A percentile compares a stretch with the other conserved stretches of the same genome.
Evolutionary conservation across 495 filamentous ascomycete genomes (phyloP).

Genomic region (Trichocladium uniseriatum): DNA sequence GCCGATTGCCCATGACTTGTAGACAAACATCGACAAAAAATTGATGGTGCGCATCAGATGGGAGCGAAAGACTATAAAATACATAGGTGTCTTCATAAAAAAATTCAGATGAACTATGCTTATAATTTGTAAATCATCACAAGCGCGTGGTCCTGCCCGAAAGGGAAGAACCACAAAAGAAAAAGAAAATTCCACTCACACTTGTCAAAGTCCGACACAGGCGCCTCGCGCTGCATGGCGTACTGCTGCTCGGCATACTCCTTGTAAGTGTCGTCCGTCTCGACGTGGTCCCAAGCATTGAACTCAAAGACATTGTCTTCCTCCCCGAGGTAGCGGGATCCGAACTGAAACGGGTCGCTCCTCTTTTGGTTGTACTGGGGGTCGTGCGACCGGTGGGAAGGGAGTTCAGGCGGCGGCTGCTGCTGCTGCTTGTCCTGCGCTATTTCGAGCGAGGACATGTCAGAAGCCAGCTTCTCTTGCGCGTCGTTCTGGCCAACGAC

Average conservation of each 20-base stretch:
- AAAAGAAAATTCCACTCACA: slow-evolving; percentile 33
- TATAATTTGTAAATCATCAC: slow-evolving; percentile 48
- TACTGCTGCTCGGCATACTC: slow-evolving; percentile 75
- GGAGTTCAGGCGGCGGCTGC: slow-evolving; percentile 14
- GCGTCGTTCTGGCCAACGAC: slow-evolving; percentile 2
- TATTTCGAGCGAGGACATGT: slow-evolving; percentile 25
- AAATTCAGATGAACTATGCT: slow-evolving; percentile 57
- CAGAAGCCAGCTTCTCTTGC: slow-evolving; percentile 20
- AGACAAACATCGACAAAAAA: slow-evolving; percentile 3
- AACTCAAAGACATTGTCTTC: slow-evolving; percentile 84
- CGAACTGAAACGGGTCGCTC: slow-evolving; percentile 89
- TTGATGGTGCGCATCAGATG: slow-evolving; percentile 40
- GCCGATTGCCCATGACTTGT: slow-evolving; percentile 13
- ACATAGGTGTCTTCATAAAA: slow-evolving; percentile 43
- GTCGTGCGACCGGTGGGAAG: slow-evolving; percentile 46
- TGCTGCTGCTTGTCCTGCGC: slow-evolving; percentile 9
- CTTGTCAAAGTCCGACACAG: slow-evolving; percentile 81
- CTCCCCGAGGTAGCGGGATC: slow-evolving; percentile 72
- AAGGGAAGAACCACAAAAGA: slow-evolving; percentile 2
- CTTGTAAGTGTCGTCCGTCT: slow-evolving; percentile 73
- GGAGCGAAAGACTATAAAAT: slow-evolving; percentile 53
- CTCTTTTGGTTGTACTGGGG: slow-evolving; percentile 62
- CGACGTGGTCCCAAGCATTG: slow-evolving; percentile 98
- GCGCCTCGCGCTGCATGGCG: slow-evolving; percentile 66
- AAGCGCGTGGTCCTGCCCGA: slow-evolving; percentile 15